Evolutionary conservation across 2,329 filamentous ascomycete species (phyloP), one percentile per base, ranked within the genome.

Genomic region (Sporothrix luriei): DNA sequence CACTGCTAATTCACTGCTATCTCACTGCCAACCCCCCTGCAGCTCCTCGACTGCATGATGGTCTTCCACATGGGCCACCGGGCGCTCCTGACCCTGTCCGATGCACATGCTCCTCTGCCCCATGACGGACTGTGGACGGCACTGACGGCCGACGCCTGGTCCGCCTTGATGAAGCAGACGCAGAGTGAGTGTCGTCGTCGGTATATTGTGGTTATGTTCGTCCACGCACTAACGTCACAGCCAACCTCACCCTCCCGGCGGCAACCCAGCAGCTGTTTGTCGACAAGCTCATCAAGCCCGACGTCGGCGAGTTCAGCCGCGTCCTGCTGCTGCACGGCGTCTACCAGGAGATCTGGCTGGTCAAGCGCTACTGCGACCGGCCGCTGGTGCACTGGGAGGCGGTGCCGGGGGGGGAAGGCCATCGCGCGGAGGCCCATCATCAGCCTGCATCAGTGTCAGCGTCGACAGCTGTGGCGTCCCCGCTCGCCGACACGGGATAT

Each of bases 281-380:
- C 21, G 59, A 64, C 5, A 64, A 64, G 13, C 21, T 16, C 40
- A 11, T 64, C 59, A 64, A 64, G 13, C 59, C 59, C 14, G 59
- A 64, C 43, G 24, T 64, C 6, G 59, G 59, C 43, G 59, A 64
- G 59, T 64, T 64, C 13, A 64, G 59, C 16, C 40, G 59, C 10
- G 29, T 64, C 14, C 16, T 64, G 2, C 40, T 64, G 7, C 16
- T 64, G 40, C 59, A 64, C 14, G 59, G 59, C 24, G 59, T 64
- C 24, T 64, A 64, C 40, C 59, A 64, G 43, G 59, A 64, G 13
- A 64, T 64, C 40, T 64, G 59, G 59, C 59, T 48, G n/a, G 59
- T 64, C 43, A 64, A 64, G 21, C 59, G 59, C 21, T 64, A 48
- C 40, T 64, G 48, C n/a, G 59, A 64, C 59, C 43, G 59, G 4